A percentile compares a stretch with the other conserved stretches of the same genome.
These are phyloP conservation scores for Podospora conica DNA, from an alignment of 495 filamentous ascomycete species.

Conservation along the genomic window DNA sequence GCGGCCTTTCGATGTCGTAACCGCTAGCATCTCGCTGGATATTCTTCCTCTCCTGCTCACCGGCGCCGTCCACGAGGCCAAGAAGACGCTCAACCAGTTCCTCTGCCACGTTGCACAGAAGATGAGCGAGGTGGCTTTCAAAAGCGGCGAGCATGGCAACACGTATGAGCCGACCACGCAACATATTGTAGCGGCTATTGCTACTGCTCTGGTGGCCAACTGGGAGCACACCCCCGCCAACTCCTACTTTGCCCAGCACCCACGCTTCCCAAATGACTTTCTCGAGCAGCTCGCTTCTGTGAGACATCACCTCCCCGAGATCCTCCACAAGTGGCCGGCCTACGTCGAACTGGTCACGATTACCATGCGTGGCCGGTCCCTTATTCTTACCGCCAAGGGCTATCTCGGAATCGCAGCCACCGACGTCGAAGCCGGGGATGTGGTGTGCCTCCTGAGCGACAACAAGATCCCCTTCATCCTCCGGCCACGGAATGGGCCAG, in stretches of 20 bases:
- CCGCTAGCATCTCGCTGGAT: not conserved
- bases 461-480: not conserved
- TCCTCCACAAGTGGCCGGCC: slow-evolving; percentile 10
- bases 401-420: not conserved
- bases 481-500: too few relatives aligned
- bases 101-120: not conserved
- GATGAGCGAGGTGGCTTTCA: not conserved
- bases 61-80: not conserved
- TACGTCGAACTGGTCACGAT: slow-evolving; percentile 10
- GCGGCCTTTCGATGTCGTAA: not conserved
- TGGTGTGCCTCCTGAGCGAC: not conserved
- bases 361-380: slow-evolving; percentile 8
- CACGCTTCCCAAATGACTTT: not conserved
- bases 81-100: not conserved
- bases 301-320: slow-evolving; percentile 4
- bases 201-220: not conserved
- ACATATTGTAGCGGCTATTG: not conserved
- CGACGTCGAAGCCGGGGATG: slow-evolving; percentile 22
- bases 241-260: not conserved
- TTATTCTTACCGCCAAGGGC: not conserved
- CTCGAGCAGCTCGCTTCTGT: not conserved
- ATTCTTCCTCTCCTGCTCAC: not conserved
- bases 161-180: not conserved
- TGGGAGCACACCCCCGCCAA: not conserved
- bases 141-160: not conserved